Conservation (phyloP, 345 rosid genomes). For the Hypericum androsaemum region DNA sequence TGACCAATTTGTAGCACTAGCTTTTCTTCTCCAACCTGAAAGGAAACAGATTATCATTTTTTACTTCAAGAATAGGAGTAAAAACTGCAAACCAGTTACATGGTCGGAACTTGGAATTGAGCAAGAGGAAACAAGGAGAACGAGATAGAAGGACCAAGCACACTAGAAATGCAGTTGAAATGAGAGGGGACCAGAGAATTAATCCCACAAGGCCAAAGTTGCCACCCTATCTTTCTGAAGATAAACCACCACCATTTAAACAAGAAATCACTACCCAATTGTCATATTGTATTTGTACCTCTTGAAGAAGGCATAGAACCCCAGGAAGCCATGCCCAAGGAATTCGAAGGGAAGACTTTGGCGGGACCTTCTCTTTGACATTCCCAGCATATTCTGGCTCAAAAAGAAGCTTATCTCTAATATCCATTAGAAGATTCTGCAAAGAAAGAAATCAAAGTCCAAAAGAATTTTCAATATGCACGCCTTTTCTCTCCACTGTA, state of each 20-base stretch:
- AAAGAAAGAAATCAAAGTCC: constrained; percentile 7
- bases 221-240: not conserved
- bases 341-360: constrained; percentile 64
- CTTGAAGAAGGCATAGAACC: constrained; percentile 92
- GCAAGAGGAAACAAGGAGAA: too few species aligned
- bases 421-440: constrained; percentile 84
- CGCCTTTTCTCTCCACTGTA: too few species aligned
- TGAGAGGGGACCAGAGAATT: too few species aligned
- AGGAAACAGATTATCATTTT: constrained; percentile 6
- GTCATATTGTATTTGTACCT: constrained; percentile 47
- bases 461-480: not conserved
- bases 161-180: too few species aligned
- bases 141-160: too few species aligned
- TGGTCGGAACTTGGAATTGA: too few species aligned
- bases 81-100: too few species aligned
- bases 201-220: too few species aligned
- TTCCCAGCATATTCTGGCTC: constrained; percentile 95
- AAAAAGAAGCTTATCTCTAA: constrained; percentile 89
- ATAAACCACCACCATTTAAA: not conserved
- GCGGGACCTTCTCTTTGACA: constrained; percentile 54
- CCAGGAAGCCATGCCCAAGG: constrained; percentile 88
- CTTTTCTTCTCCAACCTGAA: constrained; percentile 81
- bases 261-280: not conserved
- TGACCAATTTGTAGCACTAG: constrained; percentile 68
- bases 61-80: too few species aligned